Percentiles rank a stretch among this genome's conserved stretches.
Conservation (phyloP, 306 rosid species). For the Medicago arabica region DNA sequence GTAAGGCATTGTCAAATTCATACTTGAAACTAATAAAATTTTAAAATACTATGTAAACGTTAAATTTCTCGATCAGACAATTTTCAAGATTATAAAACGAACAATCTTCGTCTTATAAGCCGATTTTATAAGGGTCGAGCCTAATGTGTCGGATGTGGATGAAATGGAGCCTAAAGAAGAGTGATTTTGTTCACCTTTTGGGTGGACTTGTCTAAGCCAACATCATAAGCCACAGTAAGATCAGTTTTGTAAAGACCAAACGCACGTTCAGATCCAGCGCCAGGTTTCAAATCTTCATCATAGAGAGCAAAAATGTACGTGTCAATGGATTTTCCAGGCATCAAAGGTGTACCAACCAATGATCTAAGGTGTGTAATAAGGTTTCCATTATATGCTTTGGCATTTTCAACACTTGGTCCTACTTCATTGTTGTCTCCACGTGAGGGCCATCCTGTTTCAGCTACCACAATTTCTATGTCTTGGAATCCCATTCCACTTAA, state of each 20-base stretch:
- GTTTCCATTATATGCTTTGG: conserved; percentile 85
- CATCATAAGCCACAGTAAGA: conserved; percentile 65
- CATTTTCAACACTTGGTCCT: conserved; percentile 77
- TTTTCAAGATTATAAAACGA: too few species aligned
- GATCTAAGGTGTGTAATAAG: conserved; percentile 83
- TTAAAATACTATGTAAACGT: neutral
- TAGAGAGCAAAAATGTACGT: conserved; percentile 80
- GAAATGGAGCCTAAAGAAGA: too few species aligned
- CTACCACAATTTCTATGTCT: conserved; percentile 73
- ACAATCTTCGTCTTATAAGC: too few species aligned
- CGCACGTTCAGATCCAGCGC: conserved; percentile 71
- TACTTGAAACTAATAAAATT: neutral
- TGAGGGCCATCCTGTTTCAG: conserved; percentile 97
- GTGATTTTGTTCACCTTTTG: conserved; percentile 51
- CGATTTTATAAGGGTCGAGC: too few species aligned
- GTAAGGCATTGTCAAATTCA: neutral
- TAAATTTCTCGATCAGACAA: too few species aligned
- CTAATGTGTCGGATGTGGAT: too few species aligned
- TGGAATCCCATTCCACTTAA: conserved; percentile 66
- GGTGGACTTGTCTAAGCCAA: conserved; percentile 68
- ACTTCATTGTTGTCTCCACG: conserved; percentile 73
- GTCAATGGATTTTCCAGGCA: conserved; percentile 90
- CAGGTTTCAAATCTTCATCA: conserved; percentile 82
- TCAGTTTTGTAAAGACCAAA: conserved; percentile 82
- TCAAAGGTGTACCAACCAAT: conserved; percentile 90